Evolutionary conservation across 2,329 filamentous ascomycete species (phyloP).

Genomic region (Drechslerella coelobrocha): DNA sequence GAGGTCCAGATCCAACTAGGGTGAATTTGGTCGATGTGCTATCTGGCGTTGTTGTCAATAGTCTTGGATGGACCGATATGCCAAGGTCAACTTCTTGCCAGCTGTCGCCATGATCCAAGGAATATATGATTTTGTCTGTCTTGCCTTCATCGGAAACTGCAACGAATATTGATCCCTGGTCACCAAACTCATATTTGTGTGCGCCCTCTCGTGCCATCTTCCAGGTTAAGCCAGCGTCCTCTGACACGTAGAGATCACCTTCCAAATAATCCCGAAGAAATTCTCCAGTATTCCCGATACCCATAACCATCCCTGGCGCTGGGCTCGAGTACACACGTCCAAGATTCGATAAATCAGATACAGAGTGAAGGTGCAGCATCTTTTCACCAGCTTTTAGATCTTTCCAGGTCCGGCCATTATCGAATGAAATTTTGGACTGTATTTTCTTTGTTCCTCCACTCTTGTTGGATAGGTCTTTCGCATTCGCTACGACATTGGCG

Average conservation of each 20-base stretch:
- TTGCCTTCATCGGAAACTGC: conserved; percentile 74
- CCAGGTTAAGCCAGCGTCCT: conserved; percentile 90
- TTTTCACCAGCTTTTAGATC: conserved; percentile 70
- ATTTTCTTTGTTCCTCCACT: conserved; percentile 67
- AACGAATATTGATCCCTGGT: conserved; percentile 86
- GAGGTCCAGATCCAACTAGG: conserved; percentile 69
- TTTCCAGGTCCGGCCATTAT: conserved; percentile 88
- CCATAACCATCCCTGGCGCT: conserved; percentile 92
- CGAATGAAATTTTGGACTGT: conserved; percentile 85
- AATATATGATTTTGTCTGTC: conserved; percentile 75
- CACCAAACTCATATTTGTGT: conserved; percentile 95
- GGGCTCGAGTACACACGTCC: conserved; percentile 92
- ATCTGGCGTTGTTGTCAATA: conserved; percentile 87
- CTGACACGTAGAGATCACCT: conserved; percentile 83
- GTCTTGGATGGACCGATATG: conserved; percentile 72
- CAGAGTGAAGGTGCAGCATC: conserved; percentile 85
- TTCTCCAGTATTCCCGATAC: conserved; percentile 85
- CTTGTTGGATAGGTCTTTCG: conserved; percentile 69
- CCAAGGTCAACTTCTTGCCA: conserved; percentile 77
- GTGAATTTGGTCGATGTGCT: conserved; percentile 92
- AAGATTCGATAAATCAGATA: conserved; percentile 81
- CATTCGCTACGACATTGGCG: conserved; percentile 88
- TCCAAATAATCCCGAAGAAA: conserved; percentile 73
- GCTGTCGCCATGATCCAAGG: conserved; percentile 83
- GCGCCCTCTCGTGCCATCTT: conserved; percentile 74